A percentile compares a stretch with the other conserved stretches of the same genome.
Evolutionary conservation across 176 grass and related monocot genomes (phyloP).

Genomic region (Oryza longistaminata): DNA sequence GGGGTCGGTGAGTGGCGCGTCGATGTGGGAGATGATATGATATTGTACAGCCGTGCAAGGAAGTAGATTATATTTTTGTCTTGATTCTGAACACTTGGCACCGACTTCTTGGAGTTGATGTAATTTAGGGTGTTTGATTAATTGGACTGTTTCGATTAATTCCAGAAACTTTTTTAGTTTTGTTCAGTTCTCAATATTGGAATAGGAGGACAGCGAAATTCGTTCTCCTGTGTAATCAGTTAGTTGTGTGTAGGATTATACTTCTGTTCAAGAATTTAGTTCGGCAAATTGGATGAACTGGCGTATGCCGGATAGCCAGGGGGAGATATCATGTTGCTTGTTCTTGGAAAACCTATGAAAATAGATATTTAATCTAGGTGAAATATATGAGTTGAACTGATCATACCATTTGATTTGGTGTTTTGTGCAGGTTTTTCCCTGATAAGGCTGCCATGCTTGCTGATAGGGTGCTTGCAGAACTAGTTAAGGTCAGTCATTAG

Average conservation of each 20-base stretch:
- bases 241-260: not conserved
- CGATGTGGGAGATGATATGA: not conserved
- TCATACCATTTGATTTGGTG: not conserved
- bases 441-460: slow-evolving; percentile 77
- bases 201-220: not conserved
- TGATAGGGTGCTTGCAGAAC: slow-evolving; percentile 69
- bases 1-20: not conserved
- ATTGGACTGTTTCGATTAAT: not conserved
- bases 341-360: not conserved
- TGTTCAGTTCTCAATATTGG: not conserved
- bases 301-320: not conserved
- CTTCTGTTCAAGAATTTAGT: not conserved
- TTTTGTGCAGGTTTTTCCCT: slow-evolving; percentile 71
- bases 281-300: not conserved
- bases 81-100: not conserved
- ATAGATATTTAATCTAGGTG: not conserved
- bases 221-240: not conserved
- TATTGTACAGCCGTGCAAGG: not conserved
- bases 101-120: not conserved
- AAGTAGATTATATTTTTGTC: not conserved
- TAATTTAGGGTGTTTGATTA: not conserved
- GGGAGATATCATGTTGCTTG: not conserved
- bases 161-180: no score
- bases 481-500: slow-evolving; percentile 63
- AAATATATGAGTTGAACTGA: not conserved